Evolutionary conservation across 2,329 filamentous ascomycete species (phyloP), one percentile per base, ranked within the genome.

Genomic region (Podosphaera xanthii): DNA sequence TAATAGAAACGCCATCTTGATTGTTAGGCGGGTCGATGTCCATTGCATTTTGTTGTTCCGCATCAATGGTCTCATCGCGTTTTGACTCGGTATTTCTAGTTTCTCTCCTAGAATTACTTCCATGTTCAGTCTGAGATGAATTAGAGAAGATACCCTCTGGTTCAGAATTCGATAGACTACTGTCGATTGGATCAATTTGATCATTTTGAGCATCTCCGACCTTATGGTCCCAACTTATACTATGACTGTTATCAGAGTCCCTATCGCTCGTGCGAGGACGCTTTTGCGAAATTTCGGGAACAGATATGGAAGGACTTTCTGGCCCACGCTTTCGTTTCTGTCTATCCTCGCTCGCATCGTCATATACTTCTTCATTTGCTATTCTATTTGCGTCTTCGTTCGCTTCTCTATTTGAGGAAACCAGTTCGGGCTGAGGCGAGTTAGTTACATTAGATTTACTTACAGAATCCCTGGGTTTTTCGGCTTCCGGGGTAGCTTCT

Each of bases 301-400:
- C 71, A 8, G 74, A 76, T 7, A 78, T 78, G 30, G 77, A 72
- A 42, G 82, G 83, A 60, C 76, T 85, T 59, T 75, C 74, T 50
- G 81, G 86, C 64, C 81, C 76, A 64, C 82, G 79, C 69, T 85
- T 86, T 62, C 83, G 76, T 70, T 83, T 86, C 64, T 79, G 78
- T 48, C 73, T 72, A 63, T 83, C 80, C 62, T 79, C 22, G 22
- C 22, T 22, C 22, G 22, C 22, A 22, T 22, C 22, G 22, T 22
- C 75, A 40, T 72, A 64, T 48, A 71, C 64, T 65, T 67, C 66
- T 35, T 63, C 54, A 30, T n/a, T 50, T 9, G 36, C 40, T 44
- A 8, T 44, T 44, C 40, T 3, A 44, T 12, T 12, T 44, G 40
- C 9, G 40, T 12, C 5, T 4, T 12, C 4, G 40, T 44, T 12